Evolutionary conservation across 441 rosid species (phyloP), one percentile per base, ranked within the genome.

Genomic region (Mallotus repandus): DNA sequence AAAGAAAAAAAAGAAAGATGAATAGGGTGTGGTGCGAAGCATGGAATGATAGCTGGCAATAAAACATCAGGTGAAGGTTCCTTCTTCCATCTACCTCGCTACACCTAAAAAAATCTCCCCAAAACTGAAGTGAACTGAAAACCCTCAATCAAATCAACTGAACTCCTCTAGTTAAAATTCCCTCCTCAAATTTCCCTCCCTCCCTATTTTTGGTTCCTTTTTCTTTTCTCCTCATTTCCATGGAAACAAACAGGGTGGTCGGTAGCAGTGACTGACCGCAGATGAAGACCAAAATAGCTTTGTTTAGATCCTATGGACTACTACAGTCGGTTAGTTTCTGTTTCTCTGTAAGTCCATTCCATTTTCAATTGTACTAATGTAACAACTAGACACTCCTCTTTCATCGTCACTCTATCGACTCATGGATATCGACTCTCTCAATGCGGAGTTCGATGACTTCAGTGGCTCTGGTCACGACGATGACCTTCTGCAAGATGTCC

Each of bases 371-470:
- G 7, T 53, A 53, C 22, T 11, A 56, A 69, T 69, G 72, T 43
- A 41, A 19, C 12, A 54, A 10, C 9, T 18, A 29, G 13, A 56
- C 48, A 15, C 41, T 13, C 29, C 68, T 9, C 35, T 62, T 56
- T 58, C 18, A 29, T 29, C 32, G 32, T 29, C 32, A 29, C 32
- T 29, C 32, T 1, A 29, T 29, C 32, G 32, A 52, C 66, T 12
- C 18, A 77, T 80, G 83, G 81, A 78, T 73, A 66, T 73, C 49
- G 75, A 70, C 46, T 65, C 80, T n/a, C 72, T 68, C 53, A 72
- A 67, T 74, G 72, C 54, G 55, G 77, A 69, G 15, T 75, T 70
- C n/a, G 76, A 76, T 72, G 76, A 72, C 7, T 9, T 70, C 57
- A 68, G 55, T 63, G 58, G 58, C 50, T 66, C 70, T 41, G 67